Evolutionary conservation across 2,329 filamentous ascomycete genomes (phyloP), one percentile per base, ranked within the genome.

Genomic region (Trichoderma guizhouense): DNA sequence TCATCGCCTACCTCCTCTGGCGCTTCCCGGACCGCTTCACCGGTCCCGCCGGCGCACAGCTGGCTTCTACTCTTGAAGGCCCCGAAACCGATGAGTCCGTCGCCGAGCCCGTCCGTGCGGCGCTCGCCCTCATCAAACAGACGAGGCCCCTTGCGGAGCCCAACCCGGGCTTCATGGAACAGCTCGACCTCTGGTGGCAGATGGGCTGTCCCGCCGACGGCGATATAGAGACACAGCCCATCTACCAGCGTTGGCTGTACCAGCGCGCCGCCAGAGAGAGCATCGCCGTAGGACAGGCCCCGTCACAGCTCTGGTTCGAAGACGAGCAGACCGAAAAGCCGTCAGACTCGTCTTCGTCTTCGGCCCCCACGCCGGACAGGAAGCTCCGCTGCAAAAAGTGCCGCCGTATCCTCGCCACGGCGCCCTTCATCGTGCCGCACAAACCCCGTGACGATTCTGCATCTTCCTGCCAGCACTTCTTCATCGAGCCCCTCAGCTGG

Each of bases 401-500:
- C 86, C 90, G 96, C 81, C 89, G 88, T 78, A 86, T 85, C 36
- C 81, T 90, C 18, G 87, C 85, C 9, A 88, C 85, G 0, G 79
- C 83, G 0, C 81, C 83, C 36, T 97, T 93, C 79, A 85, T 97
- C 68, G 82, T 91, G 60, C 82, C 87, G 1, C 94, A 97, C 81
- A 83, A 76, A 2, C 72, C 67, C 26, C 21, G 32, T 3, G 51
- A 55, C 6, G 64, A 32, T 11, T 9, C 73, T 71, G 14, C 61
- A 11, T 47, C 74, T 70, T 75, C 77, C 36, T 99, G 96, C 78
- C 91, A 92, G 24, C 95, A 98, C 81, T 89, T 95, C 80, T 98
- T 98, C 81, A 83, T 98, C 74, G 94, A 98, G 78, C 94, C 96
- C 0, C 85, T 99, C 39, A 93, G 93, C 15, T 99, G 96, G 96